Evolutionary conservation across 495 filamentous ascomycete genomes (phyloP).

Genomic region (Lasiosphaeriaceae sp.): DNA sequence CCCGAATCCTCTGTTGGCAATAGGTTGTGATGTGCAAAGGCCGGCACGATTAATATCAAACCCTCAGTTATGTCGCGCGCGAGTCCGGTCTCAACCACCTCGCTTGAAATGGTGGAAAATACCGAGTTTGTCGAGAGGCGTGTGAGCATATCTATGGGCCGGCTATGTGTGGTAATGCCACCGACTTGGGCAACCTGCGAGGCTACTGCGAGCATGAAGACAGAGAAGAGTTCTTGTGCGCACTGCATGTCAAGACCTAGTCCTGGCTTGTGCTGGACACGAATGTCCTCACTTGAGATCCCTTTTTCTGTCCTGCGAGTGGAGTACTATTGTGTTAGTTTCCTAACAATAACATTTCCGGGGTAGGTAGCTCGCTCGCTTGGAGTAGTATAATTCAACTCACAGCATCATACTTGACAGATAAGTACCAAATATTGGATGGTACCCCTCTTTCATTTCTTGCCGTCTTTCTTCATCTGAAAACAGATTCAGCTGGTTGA

Average conservation of each 20-base stretch:
- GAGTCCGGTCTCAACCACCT: not conserved
- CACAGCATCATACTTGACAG: too few relatives aligned
- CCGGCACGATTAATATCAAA: not conserved
- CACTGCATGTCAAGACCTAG: conserved; percentile 1
- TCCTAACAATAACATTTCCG: too few relatives aligned
- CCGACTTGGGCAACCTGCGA: not conserved
- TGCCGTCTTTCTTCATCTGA: too few relatives aligned
- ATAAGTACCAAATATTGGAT: too few relatives aligned
- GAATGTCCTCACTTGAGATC: not conserved
- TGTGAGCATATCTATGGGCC: not conserved
- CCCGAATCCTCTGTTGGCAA: not conserved
- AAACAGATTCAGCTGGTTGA: too few relatives aligned
- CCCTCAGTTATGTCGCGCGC: conserved; percentile 2
- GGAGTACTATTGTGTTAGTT: too few relatives aligned
- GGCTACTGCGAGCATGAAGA: not conserved
- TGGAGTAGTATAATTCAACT: too few relatives aligned
- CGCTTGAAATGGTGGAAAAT: not conserved
- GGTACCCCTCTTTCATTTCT: not conserved
- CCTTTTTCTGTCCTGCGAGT: not conserved
- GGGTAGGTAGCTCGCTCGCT: too few relatives aligned
- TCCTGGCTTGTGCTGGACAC: not conserved
- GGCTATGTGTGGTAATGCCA: not conserved
- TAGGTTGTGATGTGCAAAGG: not conserved
- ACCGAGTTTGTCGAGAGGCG: not conserved
- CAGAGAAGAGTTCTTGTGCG: conserved; percentile 4